Base-by-base conservation (phyloP, 495 filamentous ascomycete genomes). In the Podospora anserina region DNA sequence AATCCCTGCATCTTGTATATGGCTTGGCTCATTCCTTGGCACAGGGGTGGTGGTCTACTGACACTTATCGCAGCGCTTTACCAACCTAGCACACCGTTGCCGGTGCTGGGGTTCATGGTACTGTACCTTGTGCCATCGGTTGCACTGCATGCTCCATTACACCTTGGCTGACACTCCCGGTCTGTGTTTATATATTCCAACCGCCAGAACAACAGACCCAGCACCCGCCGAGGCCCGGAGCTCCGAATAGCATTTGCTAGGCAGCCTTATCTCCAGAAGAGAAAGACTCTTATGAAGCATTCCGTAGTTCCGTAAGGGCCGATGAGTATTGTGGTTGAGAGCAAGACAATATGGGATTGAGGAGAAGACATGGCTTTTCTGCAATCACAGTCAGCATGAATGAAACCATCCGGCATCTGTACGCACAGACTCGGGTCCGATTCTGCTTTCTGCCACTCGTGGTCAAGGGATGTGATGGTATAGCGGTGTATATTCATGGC, bases 1-100 rank as follows among this genome's bases (percentile, higher is more conserved):
- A 63, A 63, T 63, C 61, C 61, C 28, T 63, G 61, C 61, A 63
- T 49, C 61, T 49, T 19, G 23, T 11, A n/a, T 61, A 27, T 16
- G 20, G 20, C 59, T 61, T 61, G 59, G 27, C 61, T 23, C 27
- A 1, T 39, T 28, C 61, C 61, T 63, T 63, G 61, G 61, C 61
- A 27, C 61, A 49, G 27, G 34, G 61, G 27, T 16, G 30, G 30
- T 4, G 30, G 39, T 49, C 39, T 13, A 49, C 39, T 11, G 6
- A 49, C 39, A 49, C 39, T 49, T 49, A 49, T 49, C 39, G 39
- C 39, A 11, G 39, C 39, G 39, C 39, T 2, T 28, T 28, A 32
- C 59, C 20, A 61, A 18, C 59, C 20, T 49, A 49, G 39, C 39
- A 49, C 39, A 49, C 39, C 39, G 13, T 49, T 49, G 39, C 39